Conservation (phyloP, 2,329 filamentous ascomycete genomes). For the Fusarium udum region DNA sequence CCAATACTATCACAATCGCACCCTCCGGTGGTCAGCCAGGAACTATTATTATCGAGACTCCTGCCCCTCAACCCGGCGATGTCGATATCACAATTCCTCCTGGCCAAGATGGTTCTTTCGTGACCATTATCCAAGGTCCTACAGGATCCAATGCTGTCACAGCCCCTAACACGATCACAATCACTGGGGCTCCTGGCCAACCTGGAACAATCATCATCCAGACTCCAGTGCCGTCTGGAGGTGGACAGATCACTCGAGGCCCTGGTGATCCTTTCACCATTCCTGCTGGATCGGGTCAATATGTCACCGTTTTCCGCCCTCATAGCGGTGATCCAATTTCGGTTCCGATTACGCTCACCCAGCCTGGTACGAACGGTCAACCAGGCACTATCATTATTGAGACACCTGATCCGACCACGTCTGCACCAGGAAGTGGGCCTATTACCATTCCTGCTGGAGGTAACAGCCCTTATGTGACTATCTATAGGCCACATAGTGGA, state of each 20-base stretch:
- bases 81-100: conserved; percentile 25
- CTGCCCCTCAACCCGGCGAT: conserved; percentile 5
- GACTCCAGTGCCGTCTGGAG: conserved; percentile 12
- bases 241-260: conserved; percentile 3
- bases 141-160: conserved; percentile 21
- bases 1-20: conserved; percentile 28
- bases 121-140: conserved; percentile 26
- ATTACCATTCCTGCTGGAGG: conserved; percentile 23
- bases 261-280: conserved; percentile 20
- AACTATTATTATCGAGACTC: conserved; percentile 32
- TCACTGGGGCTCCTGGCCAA: conserved; percentile 14
- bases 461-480: conserved; percentile 16
- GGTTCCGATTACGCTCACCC: conserved; percentile 27
- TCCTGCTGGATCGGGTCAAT: conserved; percentile 10
- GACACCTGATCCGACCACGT: conserved; percentile 17
- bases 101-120: conserved; percentile 12
- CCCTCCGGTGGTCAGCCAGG: conserved; percentile 8
- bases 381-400: conserved; percentile 30
- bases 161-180: conserved; percentile 17
- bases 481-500: conserved; percentile 23
- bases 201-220: conserved; percentile 32
- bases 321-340: conserved; percentile 31
- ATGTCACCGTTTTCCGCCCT: conserved; percentile 23
- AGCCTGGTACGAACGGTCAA: conserved; percentile 10
- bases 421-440: conserved; percentile 10